These are phyloP conservation scores for Leucocoprinus gongylophorus DNA, from an alignment of 1,284 basidiomycete genomes.

Conservation along the genomic window DNA sequence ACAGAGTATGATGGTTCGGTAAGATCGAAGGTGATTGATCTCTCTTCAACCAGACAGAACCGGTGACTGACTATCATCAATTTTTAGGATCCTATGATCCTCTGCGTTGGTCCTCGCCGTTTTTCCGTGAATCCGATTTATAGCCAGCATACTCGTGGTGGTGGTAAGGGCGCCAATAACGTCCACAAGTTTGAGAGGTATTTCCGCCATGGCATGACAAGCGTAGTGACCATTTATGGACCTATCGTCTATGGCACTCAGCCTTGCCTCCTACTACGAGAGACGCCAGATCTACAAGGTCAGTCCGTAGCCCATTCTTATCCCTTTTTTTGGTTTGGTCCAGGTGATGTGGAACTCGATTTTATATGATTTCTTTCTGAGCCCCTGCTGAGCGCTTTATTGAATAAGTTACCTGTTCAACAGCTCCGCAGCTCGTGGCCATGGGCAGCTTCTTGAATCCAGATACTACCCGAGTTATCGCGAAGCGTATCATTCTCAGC, in stretches of 20 bases:
- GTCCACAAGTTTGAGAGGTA: slow-evolving; percentile 98
- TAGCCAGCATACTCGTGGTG: slow-evolving; percentile 87
- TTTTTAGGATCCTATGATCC: slow-evolving; percentile 74
- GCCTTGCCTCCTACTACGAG: slow-evolving; percentile 68
- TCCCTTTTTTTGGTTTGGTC: slow-evolving; percentile 1
- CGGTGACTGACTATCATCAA: background rate
- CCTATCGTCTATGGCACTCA: slow-evolving; percentile 88
- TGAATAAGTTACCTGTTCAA: slow-evolving; percentile 10
- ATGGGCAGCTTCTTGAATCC: slow-evolving; percentile 85
- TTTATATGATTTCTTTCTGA: background rate
- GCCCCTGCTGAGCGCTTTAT: background rate
- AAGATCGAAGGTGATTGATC: slow-evolving; percentile 69
- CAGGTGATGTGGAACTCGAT: background rate
- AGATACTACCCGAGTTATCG: slow-evolving; percentile 87
- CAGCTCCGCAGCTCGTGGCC: slow-evolving; percentile 82
- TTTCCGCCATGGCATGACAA: slow-evolving; percentile 75
- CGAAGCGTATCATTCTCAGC: slow-evolving; percentile 90
- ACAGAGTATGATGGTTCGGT: slow-evolving; percentile 91
- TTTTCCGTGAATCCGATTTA: slow-evolving; percentile 83
- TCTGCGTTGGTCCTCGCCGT: slow-evolving; percentile 87
- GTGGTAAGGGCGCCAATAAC: slow-evolving; percentile 89
- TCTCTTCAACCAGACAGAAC: background rate
- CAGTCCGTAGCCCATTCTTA: slow-evolving; percentile 15
- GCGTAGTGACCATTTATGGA: slow-evolving; percentile 82
- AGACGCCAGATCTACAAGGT: slow-evolving; percentile 63